Base-by-base conservation (phyloP, 345 rosid species). In the Boechera stricta region DNA sequence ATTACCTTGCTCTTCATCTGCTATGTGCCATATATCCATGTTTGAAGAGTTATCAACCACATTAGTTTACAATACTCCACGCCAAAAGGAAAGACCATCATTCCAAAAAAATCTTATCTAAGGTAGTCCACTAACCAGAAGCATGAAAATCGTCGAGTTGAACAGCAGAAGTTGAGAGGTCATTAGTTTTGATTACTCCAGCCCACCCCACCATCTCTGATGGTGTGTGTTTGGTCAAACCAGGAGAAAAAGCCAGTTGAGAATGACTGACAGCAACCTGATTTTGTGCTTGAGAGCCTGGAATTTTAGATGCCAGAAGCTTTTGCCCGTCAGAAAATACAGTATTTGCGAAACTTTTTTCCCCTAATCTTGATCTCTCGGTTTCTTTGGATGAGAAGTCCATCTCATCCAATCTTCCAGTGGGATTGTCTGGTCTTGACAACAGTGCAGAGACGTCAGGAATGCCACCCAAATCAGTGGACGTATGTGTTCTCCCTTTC, bases 1-100 rank as follows among this genome's bases (percentile, higher is more conserved):
- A 56, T 67, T 85, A 71, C 80, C 91, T 76, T 85, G 90, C 15
- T 80, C 90, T 74, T 86, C 87, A 51, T 84, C 90, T 76, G 82
- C 62, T 5, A 79, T 51, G 71, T 65, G 72, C 75, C 44, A 64
- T 52, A 74, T 18, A 41, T 53, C 75, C 76, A 64, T 77, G 64
- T 73, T 80, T 35, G 69, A 26, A n/a, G 47, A 48, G 69, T 78
- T 55, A 54, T 67, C 79, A 80, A 64, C 53, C 24, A 39, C 39
- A 77, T 63, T 35, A 56, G 41, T 44, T 16, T 3, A 61, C 38
- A 67, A 56, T 59, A 55, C 72, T 42, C 75, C 57, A 44, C 48
- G 18, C 31, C 59, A 70, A 67, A 45, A 72, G 35, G 39, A 73
- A 26, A 47, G 64, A 44, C 65, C 61, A 63, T 29, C 49, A 71